phyloP scores from a whole-genome alignment of 164 flowering plant genomes.

The Kalanchoe fedtschenkoi region DNA sequence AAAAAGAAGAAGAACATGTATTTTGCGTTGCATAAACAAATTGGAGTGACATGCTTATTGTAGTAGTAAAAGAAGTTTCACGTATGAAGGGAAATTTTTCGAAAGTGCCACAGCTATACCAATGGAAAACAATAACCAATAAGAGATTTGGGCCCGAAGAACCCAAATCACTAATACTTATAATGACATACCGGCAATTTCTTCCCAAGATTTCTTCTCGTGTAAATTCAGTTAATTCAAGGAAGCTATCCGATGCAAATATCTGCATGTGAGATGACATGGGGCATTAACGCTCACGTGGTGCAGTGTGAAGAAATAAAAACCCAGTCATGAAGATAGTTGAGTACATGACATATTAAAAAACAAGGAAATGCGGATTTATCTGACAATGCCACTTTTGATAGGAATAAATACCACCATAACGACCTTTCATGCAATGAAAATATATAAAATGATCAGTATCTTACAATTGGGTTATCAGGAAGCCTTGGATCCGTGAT shows the following conservation, averaged over 20 bases:
- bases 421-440: background rate
- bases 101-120: too few relatives aligned
- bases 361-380: background rate
- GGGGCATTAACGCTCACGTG: background rate
- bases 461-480: conserved; percentile 88
- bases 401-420: background rate
- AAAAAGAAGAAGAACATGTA: background rate
- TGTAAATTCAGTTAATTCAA: conserved; percentile 82
- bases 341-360: background rate
- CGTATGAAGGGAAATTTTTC: background rate
- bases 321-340: background rate
- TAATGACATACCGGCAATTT: conserved; percentile 64
- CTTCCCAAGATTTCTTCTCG: conserved; percentile 93
- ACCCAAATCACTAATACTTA: conserved; percentile 5
- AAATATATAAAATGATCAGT: background rate
- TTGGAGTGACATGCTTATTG: background rate
- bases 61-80: background rate
- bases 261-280: conserved; percentile 44
- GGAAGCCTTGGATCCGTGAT: conserved; percentile 95
- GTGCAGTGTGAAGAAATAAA: background rate
- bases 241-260: conserved; percentile 96
- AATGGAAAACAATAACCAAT: background rate
- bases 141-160: background rate
- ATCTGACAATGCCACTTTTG: background rate
- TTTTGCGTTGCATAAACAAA: background rate